Base-by-base conservation (phyloP, 805 yeast species). In the Jamesozyma jinghongensis region DNA sequence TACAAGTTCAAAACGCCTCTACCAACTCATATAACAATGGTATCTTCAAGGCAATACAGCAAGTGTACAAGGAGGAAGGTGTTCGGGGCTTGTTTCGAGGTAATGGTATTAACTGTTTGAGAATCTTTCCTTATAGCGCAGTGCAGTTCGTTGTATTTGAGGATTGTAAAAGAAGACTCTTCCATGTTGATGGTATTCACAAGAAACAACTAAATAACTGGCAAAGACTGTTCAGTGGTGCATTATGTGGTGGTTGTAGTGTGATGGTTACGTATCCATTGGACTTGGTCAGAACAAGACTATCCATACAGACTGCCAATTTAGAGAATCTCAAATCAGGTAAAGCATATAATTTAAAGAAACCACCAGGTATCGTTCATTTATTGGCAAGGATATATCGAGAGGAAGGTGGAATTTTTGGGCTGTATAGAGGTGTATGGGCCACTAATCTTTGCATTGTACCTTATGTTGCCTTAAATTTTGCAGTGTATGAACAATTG, bases 361-460 rank as follows among this genome's bases (percentile, higher is more conserved):
- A 69, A 44, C 84, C 92, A 1, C 94, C 94, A 0, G 86, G 94
- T 0, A 80, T 87, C 52, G 59, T 71, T 61, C 62, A 67, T 10
- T 71, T 86, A 2, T 57, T 84, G 42, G 52, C 47, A 28, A 64
- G 69, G 14, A 85, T 87, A 17, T 85, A 83, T 61, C 53, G 51
- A 13, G 72, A 70, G 13, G 98, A 90, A 63, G 97, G 97, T 29
- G 95, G 96, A 0, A 19, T 85, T 7, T 45, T 56, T 2, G 94
- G 87, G 0, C 66, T 90, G 13, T 90, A 85, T 57, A 70, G 88
- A 38, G 98, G 98, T 3, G 68, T 88, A 11, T 67, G 80, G 46
- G 95, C 97, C n/a, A 90, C 97, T 0, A 77, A 88, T 1, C 63
- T 85, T 42, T 97, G 97, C 1, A 96, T 92, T 17, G 97, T 95